phyloP scores from a whole-genome alignment of 2,329 filamentous ascomycete genomes.

The Penicillium sp. region DNA sequence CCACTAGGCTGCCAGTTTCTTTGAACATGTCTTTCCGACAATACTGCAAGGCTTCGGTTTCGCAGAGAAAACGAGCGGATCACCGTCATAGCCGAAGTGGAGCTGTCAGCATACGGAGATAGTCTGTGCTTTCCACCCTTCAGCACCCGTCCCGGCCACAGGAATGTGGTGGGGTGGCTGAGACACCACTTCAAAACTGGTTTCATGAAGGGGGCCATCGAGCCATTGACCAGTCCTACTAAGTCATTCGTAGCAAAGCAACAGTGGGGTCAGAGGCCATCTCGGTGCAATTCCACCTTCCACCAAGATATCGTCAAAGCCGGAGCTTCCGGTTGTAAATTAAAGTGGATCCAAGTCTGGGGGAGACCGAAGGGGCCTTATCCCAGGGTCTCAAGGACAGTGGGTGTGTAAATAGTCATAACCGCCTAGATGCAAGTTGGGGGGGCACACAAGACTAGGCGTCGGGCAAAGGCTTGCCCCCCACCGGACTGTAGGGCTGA shows the following conservation, averaged over 20 bases:
- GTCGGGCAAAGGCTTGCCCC: background rate
- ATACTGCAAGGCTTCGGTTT: background rate
- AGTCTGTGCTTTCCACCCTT: background rate
- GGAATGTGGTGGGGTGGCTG: background rate
- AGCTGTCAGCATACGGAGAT: background rate
- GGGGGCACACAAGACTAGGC: background rate
- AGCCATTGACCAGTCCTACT: background rate
- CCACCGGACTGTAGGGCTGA: background rate
- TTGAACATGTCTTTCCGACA: background rate
- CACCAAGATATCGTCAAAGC: background rate
- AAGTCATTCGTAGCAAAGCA: background rate
- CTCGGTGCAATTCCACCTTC: background rate
- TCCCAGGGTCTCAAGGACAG: background rate
- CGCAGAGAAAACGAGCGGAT: conserved; percentile 1
- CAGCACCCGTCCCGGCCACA: background rate
- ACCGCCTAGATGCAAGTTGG: background rate
- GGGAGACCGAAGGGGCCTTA: background rate
- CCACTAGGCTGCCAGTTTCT: background rate
- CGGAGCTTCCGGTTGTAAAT: background rate
- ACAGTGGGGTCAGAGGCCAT: background rate
- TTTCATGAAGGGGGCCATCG: background rate
- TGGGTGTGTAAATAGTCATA: background rate
- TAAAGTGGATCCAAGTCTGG: background rate
- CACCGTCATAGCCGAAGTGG: background rate
- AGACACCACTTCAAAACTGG: background rate